These are phyloP conservation scores for Fragaria vesca DNA, from an alignment of 306 rosid species.

Conservation along the genomic window DNA sequence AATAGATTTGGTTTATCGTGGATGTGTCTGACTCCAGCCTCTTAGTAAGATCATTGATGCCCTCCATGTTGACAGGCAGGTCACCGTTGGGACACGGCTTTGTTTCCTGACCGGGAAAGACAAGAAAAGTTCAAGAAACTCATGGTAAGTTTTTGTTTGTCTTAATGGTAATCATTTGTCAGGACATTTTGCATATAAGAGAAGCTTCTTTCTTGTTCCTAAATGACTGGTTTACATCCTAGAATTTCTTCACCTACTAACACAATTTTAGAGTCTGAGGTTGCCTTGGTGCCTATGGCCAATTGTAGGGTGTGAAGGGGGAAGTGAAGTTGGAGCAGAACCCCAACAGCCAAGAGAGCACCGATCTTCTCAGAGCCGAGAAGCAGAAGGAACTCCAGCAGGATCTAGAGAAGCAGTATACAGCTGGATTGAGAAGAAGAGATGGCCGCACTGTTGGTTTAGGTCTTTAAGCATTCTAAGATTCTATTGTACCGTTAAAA, in stretches of 20 bases:
- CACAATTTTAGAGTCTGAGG: slow-evolving; percentile 99
- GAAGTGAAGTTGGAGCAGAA: slow-evolving; percentile 60
- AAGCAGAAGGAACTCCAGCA: slow-evolving; percentile 88
- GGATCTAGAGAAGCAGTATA: slow-evolving; percentile 95
- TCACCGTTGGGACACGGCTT: slow-evolving; percentile 76
- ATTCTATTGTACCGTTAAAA: not conserved
- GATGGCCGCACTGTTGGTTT: slow-evolving; percentile 99
- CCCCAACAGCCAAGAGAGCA: slow-evolving; percentile 42
- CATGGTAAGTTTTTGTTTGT: slow-evolving; percentile 64
- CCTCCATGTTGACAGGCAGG: slow-evolving; percentile 54
- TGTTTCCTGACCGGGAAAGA: slow-evolving; percentile 77
- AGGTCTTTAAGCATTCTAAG: slow-evolving; percentile 59
- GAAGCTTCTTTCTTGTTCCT: slow-evolving; percentile 28
- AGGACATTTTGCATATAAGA: slow-evolving; percentile 16
- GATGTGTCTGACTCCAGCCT: not conserved
- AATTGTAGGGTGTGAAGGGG: slow-evolving; percentile 97
- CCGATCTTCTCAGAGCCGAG: slow-evolving; percentile 51
- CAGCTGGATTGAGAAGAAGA: slow-evolving; percentile 92
- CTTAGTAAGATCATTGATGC: slow-evolving; percentile 6
- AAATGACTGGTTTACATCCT: slow-evolving; percentile 41
- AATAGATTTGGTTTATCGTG: not conserved
- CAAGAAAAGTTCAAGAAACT: slow-evolving; percentile 98
- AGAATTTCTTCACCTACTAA: slow-evolving; percentile 68
- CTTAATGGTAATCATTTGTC: not conserved
- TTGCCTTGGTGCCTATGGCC: slow-evolving; percentile 98